These are phyloP conservation scores for Luvunga scandens DNA, from an alignment of 345 rosid species.

Conservation along the genomic window DNA sequence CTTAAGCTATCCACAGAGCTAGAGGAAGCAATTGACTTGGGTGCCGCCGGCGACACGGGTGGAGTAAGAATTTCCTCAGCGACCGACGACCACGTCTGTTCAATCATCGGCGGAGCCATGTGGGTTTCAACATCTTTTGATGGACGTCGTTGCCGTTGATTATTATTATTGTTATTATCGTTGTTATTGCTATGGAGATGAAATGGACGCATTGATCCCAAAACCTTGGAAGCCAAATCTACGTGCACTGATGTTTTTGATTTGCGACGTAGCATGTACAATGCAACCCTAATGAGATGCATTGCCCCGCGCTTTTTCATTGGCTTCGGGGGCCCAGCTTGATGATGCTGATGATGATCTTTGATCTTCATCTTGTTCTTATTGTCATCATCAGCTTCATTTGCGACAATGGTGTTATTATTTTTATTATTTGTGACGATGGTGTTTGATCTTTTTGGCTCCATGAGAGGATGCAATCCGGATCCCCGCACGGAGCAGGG, in stretches of 20 bases:
- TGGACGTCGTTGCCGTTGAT: constrained; percentile 20
- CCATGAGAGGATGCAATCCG: constrained; percentile 7
- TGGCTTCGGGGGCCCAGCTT: not conserved
- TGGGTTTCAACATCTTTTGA: not conserved
- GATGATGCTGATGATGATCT: not conserved
- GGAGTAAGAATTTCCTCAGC: constrained; percentile 27
- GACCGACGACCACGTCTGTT: not conserved
- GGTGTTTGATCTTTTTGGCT: constrained; percentile 10
- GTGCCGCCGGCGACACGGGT: constrained; percentile 18
- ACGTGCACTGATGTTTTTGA: constrained; percentile 23
- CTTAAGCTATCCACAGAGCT: constrained; percentile 22
- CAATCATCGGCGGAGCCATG: not conserved
- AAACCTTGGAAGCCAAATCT: constrained; percentile 22
- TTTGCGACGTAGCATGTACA: constrained; percentile 40
- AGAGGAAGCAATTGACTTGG: constrained; percentile 7
- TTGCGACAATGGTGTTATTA: not conserved
- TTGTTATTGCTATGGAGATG: constrained; percentile 24
- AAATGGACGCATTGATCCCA: constrained; percentile 52
- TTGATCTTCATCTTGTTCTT: not conserved
- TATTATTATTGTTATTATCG: not conserved
- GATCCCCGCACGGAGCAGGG: constrained; percentile 16
- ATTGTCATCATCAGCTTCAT: not conserved
- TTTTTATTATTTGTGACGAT: not conserved
- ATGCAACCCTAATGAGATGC: constrained; percentile 42
- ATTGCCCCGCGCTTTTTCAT: constrained; percentile 40